Evolutionary conservation across 495 filamentous ascomycete species (phyloP).

Genomic region (Cercophora newfieldiana): DNA sequence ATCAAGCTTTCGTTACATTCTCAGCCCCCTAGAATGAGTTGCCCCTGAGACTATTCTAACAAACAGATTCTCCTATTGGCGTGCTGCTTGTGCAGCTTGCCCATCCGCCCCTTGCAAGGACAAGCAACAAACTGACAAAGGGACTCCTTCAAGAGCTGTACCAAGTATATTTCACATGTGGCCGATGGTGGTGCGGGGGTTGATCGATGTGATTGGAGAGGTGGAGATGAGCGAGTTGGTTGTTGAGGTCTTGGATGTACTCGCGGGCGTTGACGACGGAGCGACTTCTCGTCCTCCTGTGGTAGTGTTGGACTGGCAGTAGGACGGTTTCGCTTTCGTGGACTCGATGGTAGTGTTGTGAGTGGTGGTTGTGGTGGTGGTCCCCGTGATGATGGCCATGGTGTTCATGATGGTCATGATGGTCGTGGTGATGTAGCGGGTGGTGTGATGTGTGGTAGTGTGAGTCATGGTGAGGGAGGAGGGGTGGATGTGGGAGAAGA

Average conservation of each 20-base stretch:
- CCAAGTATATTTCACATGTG: neutral
- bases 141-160: neutral
- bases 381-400: too few species aligned
- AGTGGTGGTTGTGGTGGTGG: too few species aligned
- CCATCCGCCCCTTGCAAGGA: neutral
- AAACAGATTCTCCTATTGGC: too few species aligned
- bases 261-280: neutral
- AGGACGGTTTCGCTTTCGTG: neutral
- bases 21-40: too few species aligned
- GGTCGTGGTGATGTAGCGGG: neutral
- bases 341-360: neutral
- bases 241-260: neutral
- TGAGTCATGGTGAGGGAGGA: too few species aligned
- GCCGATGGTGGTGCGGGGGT: neutral
- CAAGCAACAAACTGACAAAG: neutral
- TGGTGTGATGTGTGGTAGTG: too few species aligned
- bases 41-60: too few species aligned
- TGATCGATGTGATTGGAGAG: neutral
- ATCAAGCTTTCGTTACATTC: too few species aligned
- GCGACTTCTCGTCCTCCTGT: neutral
- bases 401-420: too few species aligned
- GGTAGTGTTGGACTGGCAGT: neutral
- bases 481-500: too few species aligned
- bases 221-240: neutral
- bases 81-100: neutral